Evolutionary conservation across 2,329 filamentous ascomycete species (phyloP), one percentile per base, ranked within the genome.

Genomic region (Onygenales sp.): DNA sequence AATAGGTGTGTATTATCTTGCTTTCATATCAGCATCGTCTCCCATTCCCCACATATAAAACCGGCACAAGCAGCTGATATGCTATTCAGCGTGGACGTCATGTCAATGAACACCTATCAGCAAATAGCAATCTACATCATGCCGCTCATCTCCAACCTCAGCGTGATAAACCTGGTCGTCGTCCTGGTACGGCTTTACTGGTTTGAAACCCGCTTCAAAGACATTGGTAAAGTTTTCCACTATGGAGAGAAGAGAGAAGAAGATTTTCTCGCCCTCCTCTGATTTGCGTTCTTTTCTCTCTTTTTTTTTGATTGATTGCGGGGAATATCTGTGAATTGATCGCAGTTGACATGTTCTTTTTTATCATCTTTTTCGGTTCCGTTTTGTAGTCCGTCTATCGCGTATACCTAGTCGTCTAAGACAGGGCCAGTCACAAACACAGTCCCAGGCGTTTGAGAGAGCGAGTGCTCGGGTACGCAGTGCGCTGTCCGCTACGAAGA

Each of bases 61-160:
- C 21, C 21, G 4, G 21, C 21, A 43, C 33, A 9, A 33, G 9
- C 9, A 37, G 45, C 45, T 48, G 21, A 48, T 17, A 36, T 7
- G 14, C 2, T 21, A 42, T 27, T 13, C 42, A 80, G 77, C 10
- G 61, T 79, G 42, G 76, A 80, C 58, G 62, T 80, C 46, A 79
- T 78, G 44, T 62, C 65, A 1, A 61, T 80, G 14, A 69, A 69
- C 54, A 70, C 67, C 0, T 80, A 78, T 53, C 78, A 80, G 58
- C 78, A 81, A 57, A 56, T 80, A 4, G 74, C 71, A 49, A 58
- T 79, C 40, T 81, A 79, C 57, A 66, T 79, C 43, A 62, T 77
- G n/a, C 75, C 77, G 0, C 67, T 77, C 6, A 53, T 80, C 2
- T 72, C 70, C 0, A 79, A 79, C 53, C 53, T 77, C 11, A 70